phyloP scores from a whole-genome alignment of 768 basidiomycete species.

The Boletus pseudo-olivaceus region DNA sequence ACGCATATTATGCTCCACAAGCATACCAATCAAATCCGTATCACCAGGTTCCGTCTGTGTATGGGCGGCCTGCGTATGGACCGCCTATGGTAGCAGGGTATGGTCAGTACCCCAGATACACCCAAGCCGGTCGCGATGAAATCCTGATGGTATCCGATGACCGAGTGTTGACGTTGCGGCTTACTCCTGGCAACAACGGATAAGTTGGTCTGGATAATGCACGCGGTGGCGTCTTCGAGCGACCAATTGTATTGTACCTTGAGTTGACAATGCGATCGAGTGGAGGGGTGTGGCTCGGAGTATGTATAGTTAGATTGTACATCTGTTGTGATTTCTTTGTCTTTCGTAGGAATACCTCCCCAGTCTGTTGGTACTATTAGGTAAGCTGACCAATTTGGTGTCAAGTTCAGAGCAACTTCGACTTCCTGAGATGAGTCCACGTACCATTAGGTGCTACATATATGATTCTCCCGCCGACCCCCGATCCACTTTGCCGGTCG shows the following conservation, averaged over 20 bases:
- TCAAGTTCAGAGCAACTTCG: not conserved
- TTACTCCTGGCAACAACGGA: slow-evolving; percentile 34
- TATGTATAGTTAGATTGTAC: slow-evolving; percentile 26
- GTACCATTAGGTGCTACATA: not conserved
- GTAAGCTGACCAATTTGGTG: too few relatives aligned
- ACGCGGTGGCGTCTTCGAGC: not conserved
- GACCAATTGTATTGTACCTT: slow-evolving; percentile 6
- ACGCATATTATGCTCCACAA: slow-evolving; percentile 31
- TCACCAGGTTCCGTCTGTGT: slow-evolving; percentile 25
- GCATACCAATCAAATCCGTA: slow-evolving; percentile 33
- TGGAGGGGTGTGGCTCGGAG: slow-evolving; percentile 1
- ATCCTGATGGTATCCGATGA: slow-evolving; percentile 91
- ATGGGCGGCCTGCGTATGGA: slow-evolving; percentile 31
- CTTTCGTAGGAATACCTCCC: slow-evolving; percentile 1
- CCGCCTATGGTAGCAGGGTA: slow-evolving; percentile 27
- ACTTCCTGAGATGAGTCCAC: not conserved
- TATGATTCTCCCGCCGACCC: too few relatives aligned
- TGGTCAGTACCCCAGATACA: slow-evolving; percentile 42
- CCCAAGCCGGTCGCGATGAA: slow-evolving; percentile 67
- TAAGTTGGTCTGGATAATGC: slow-evolving; percentile 2
- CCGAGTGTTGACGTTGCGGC: slow-evolving; percentile 67
- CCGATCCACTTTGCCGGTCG: not conserved
- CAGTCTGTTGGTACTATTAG: too few relatives aligned
- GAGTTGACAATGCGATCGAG: slow-evolving; percentile 7
- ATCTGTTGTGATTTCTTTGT: slow-evolving; percentile 28